Conservation (phyloP, 192 early-diverging fungal species). For the Mortierella hygrophila region DNA sequence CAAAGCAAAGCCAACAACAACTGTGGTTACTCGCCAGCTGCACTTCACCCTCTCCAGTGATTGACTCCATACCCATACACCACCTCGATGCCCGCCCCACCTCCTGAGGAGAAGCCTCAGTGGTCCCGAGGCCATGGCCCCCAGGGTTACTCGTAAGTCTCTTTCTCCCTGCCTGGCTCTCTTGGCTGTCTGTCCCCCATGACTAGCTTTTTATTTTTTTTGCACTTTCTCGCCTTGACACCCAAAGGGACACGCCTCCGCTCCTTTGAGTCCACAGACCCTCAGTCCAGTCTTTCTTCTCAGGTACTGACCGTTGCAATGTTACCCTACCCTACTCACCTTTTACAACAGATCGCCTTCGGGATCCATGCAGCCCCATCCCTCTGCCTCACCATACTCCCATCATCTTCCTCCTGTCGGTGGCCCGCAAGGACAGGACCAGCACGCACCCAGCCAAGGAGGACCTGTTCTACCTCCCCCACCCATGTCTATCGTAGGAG, state of each 20-base stretch:
- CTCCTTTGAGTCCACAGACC: neutral
- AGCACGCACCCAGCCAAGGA: slow-evolving; percentile 30
- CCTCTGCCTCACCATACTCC: slow-evolving; percentile 48
- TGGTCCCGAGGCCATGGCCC: slow-evolving; percentile 50
- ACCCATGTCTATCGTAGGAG: slow-evolving; percentile 46
- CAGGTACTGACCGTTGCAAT: neutral
- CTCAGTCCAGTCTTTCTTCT: neutral
- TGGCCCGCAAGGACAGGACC: slow-evolving; percentile 39
- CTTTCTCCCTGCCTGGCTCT: no score
- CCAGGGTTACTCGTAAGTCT: slow-evolving; percentile 56
- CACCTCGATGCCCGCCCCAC: slow-evolving; percentile 45
- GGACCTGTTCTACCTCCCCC: slow-evolving; percentile 51
- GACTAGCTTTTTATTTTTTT: neutral
- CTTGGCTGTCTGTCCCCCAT: neutral
- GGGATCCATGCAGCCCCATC: slow-evolving; percentile 53
- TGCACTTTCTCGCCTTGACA: neutral
- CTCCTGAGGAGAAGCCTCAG: slow-evolving; percentile 52
- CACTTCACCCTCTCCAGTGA: neutral
- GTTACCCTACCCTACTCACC: neutral
- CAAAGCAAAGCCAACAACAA: neutral
- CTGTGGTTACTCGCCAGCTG: slow-evolving; percentile 6
- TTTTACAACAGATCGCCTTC: slow-evolving; percentile 40
- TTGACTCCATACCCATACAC: slow-evolving; percentile 5
- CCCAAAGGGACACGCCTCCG: neutral
- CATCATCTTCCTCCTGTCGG: slow-evolving; percentile 58